Conservation (phyloP, 345 rosid genomes). For the Theobroma cacao region DNA sequence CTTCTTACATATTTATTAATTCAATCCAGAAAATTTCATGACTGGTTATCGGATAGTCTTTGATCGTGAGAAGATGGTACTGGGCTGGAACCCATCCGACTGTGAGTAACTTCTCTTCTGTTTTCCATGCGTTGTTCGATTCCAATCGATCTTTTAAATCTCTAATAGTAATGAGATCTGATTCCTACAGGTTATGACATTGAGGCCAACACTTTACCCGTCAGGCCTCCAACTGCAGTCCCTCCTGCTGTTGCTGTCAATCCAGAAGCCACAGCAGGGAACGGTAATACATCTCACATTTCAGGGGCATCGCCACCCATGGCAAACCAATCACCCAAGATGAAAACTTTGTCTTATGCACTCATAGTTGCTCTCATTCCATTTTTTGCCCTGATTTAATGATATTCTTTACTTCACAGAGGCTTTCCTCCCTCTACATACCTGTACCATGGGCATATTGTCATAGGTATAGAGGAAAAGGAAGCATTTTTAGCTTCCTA, state of each 20-base stretch:
- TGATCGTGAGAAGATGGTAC: constrained; percentile 46
- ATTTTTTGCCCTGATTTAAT: constrained; percentile 33
- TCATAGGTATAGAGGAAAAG: background rate
- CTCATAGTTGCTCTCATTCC: constrained; percentile 23
- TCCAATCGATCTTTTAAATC: background rate
- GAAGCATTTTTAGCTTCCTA: constrained; percentile 22
- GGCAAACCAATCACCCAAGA: constrained; percentile 16
- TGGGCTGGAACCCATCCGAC: constrained; percentile 54
- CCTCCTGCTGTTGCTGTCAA: constrained; percentile 59
- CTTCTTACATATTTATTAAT: constrained; percentile 7
- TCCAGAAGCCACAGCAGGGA: constrained; percentile 59
- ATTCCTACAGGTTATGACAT: constrained; percentile 39
- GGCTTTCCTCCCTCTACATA: background rate
- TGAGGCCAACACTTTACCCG: constrained; percentile 27
- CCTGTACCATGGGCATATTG: background rate
- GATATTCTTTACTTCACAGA: constrained; percentile 1
- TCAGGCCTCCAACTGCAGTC: constrained; percentile 34
- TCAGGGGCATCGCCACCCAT: constrained; percentile 28
- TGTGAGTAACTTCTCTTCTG: constrained; percentile 36
- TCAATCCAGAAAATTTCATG: constrained; percentile 65
- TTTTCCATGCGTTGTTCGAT: background rate
- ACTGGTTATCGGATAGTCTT: constrained; percentile 52
- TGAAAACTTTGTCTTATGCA: constrained; percentile 8
- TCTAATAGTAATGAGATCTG: background rate
- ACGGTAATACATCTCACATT: constrained; percentile 1